Evolutionary conservation across 2,329 filamentous ascomycete genomes (phyloP).

Genomic region (Monilinia vaccinii-corymbosi): DNA sequence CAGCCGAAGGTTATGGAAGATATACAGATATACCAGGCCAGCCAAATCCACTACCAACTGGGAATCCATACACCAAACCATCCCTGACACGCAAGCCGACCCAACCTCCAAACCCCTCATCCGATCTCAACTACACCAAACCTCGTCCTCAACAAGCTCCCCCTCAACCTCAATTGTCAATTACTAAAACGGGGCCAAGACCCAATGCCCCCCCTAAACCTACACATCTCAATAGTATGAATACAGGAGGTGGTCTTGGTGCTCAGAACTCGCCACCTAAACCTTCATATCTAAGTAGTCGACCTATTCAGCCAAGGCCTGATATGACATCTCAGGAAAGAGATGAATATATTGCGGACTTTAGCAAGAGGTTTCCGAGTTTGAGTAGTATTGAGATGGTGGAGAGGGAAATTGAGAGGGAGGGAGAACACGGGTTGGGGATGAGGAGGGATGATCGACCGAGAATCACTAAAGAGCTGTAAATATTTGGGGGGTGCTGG

Average conservation of each 20-base stretch:
- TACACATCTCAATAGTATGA: conserved; percentile 48
- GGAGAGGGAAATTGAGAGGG: conserved; percentile 23
- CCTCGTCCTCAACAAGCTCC: conserved; percentile 19
- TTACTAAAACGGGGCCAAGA: conserved; percentile 31
- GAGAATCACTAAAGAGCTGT: conserved; percentile 4
- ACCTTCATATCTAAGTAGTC: conserved; percentile 32
- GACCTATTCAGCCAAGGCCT: conserved; percentile 34
- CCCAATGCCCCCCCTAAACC: conserved; percentile 54
- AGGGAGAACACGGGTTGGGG: conserved; percentile 7
- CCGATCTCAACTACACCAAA: conserved; percentile 23
- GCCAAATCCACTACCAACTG: conserved; percentile 13
- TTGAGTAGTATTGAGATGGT: conserved; percentile 67
- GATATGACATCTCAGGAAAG: conserved; percentile 49
- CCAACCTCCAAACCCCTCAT: conserved; percentile 14
- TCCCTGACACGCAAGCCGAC: conserved; percentile 38
- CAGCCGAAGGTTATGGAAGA: conserved; percentile 82
- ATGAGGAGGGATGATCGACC: conserved; percentile 3
- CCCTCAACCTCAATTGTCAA: conserved; percentile 15
- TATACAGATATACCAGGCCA: conserved; percentile 51
- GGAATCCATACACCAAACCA: conserved; percentile 25
- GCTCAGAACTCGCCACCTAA: conserved; percentile 38
- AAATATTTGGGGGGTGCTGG: not conserved
- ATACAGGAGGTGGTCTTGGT: conserved; percentile 31
- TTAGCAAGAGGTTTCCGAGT: conserved; percentile 80
- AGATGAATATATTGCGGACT: conserved; percentile 60